Evolutionary conservation across 176 grass and related monocot genomes (phyloP).

Genomic region (Dactylis glomerata): DNA sequence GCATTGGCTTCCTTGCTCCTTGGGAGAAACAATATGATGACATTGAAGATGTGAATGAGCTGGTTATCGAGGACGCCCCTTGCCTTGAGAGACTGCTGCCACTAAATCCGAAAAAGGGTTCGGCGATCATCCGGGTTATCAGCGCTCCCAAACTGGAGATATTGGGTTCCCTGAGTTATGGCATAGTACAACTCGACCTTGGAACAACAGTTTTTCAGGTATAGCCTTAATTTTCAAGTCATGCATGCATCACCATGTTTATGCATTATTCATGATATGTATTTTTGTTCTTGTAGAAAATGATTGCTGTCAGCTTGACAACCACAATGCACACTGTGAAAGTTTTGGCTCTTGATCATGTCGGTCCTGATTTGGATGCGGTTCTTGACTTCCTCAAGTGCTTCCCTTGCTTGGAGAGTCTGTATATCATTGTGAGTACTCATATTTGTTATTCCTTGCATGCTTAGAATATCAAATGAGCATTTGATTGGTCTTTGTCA

Average conservation of each 20-base stretch:
- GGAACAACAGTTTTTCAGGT: neutral
- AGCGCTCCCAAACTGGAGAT: neutral
- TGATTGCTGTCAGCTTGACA: neutral
- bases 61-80: neutral
- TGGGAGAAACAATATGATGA: no score
- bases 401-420: neutral
- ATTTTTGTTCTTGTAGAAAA: neutral
- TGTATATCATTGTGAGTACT: no score
- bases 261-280: neutral
- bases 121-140: neutral
- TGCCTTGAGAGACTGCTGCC: neutral
- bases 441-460: no score
- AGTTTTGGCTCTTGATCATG: neutral
- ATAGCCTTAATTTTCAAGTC: neutral
- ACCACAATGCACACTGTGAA: neutral
- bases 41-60: neutral
- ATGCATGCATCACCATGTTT: neutral
- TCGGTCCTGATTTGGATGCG: neutral
- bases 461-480: no score
- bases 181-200: neutral
- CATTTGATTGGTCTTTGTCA: no score
- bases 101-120: neutral
- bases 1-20: neutral
- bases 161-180: neutral
- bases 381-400: neutral